phyloP scores from a whole-genome alignment of 768 basidiomycete genomes.

The Phallus indusiatus region DNA sequence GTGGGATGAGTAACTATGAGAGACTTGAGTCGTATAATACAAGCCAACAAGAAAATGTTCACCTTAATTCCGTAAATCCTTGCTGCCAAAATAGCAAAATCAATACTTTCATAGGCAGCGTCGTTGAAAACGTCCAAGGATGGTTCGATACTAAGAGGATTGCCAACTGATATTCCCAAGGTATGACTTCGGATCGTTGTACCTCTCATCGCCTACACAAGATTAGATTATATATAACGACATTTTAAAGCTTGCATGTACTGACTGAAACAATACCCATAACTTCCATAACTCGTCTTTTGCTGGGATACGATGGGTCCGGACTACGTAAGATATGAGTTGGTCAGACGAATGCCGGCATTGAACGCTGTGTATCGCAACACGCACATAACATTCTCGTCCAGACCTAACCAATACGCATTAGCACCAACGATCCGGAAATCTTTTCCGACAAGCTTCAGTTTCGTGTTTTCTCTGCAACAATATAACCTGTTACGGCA shows the following conservation, averaged over 20 bases:
- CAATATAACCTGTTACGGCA: background rate
- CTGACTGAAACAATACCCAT: conserved; percentile 16
- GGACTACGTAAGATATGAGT: conserved; percentile 7
- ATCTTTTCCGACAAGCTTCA: conserved; percentile 4
- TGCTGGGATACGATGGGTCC: conserved; percentile 17
- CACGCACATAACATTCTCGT: conserved; percentile 21
- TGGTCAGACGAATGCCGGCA: background rate
- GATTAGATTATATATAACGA: conserved; percentile 3
- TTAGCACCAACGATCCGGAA: conserved; percentile 12
- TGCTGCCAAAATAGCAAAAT: conserved; percentile 21
- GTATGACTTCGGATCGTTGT: conserved; percentile 21
- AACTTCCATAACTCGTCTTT: conserved; percentile 18
- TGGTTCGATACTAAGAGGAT: conserved; percentile 20
- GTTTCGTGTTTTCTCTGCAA: conserved; percentile 6
- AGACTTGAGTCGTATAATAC: background rate
- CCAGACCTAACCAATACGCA: conserved; percentile 26
- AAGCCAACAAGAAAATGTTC: background rate
- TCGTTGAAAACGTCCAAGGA: conserved; percentile 20
- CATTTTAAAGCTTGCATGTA: background rate
- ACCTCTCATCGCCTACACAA: conserved; percentile 15
- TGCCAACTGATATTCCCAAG: conserved; percentile 22
- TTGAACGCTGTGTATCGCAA: background rate
- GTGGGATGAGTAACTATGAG: conserved; percentile 10
- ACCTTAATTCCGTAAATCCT: conserved; percentile 17
- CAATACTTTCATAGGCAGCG: conserved; percentile 19